Evolutionary conservation across 2,329 filamentous ascomycete genomes (phyloP).

Genomic region (Erysiphe pisi): DNA sequence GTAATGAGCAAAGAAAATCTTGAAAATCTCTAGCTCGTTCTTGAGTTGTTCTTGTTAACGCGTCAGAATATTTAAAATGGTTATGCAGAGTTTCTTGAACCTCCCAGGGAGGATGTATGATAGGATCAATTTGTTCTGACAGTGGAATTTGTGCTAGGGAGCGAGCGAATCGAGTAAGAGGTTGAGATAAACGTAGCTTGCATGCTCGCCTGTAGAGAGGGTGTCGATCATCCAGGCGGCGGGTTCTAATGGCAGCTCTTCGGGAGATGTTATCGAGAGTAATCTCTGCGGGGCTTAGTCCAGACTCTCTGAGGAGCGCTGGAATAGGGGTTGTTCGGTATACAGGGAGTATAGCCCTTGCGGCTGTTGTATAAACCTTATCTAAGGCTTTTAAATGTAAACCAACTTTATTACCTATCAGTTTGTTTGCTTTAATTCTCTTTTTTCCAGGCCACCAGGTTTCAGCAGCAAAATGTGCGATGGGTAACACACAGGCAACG

Average conservation of each 20-base stretch:
- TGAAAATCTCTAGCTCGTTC: not conserved
- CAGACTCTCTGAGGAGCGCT: not conserved
- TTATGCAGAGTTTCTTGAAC: not conserved
- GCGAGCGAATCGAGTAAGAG: not conserved
- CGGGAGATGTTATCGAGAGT: not conserved
- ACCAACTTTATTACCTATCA: not conserved
- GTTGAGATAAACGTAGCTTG: not conserved
- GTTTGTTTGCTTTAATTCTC: not conserved
- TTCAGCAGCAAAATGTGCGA: conserved; percentile 2
- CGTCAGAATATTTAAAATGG: no score
- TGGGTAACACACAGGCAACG: not conserved
- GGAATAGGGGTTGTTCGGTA: not conserved
- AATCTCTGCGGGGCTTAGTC: not conserved
- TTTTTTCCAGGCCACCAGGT: conserved; percentile 15
- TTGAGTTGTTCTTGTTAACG: not conserved
- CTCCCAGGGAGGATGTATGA: not conserved
- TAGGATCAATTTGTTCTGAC: not conserved
- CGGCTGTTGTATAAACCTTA: not conserved
- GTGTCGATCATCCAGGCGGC: not conserved
- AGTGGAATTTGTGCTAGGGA: not conserved
- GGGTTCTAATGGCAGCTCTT: not conserved
- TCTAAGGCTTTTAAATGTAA: not conserved
- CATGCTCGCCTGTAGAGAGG: not conserved
- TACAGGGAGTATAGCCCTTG: not conserved
- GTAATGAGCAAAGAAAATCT: not conserved